Conservation (phyloP, 208 protist species). For the Wallacemonas sp. region DNA sequence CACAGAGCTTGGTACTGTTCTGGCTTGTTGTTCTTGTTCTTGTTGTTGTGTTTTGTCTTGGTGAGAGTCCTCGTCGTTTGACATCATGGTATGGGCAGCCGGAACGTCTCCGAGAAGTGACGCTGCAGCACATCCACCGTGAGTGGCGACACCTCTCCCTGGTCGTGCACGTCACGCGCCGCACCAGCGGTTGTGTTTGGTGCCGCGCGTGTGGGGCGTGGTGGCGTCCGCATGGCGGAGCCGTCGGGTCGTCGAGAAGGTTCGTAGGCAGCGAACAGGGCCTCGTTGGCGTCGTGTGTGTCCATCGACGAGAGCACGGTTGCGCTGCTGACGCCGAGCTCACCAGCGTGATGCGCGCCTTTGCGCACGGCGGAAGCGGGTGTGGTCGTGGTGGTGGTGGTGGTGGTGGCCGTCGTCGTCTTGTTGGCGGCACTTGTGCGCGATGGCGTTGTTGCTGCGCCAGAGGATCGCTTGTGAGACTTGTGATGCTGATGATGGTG, state of each 20-base stretch:
- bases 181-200: background rate
- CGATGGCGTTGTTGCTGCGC: no score
- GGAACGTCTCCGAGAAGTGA: constrained; percentile 10
- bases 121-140: constrained; percentile 23
- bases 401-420: background rate
- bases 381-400: background rate
- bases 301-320: constrained; percentile 7
- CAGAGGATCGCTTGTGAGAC: no score
- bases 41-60: constrained; percentile 4
- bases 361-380: background rate
- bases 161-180: background rate
- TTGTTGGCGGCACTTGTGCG: no score
- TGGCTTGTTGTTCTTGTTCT: constrained; percentile 12
- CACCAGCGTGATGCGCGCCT: background rate
- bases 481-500: background rate
- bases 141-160: constrained; percentile 25
- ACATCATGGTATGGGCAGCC: constrained; percentile 20
- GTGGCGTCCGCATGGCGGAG: constrained; percentile 1
- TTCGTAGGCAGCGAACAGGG: background rate
- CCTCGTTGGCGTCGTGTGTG: constrained; percentile 3
- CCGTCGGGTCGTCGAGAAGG: background rate
- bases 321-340: background rate
- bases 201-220: background rate
- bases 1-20: background rate
- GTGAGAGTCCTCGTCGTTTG: background rate